Percentiles rank a stretch among this genome's conserved stretches.
phyloP scores from a whole-genome alignment of 108 stramenopile genomes.

The Mayamaea pseudoterrestris region DNA sequence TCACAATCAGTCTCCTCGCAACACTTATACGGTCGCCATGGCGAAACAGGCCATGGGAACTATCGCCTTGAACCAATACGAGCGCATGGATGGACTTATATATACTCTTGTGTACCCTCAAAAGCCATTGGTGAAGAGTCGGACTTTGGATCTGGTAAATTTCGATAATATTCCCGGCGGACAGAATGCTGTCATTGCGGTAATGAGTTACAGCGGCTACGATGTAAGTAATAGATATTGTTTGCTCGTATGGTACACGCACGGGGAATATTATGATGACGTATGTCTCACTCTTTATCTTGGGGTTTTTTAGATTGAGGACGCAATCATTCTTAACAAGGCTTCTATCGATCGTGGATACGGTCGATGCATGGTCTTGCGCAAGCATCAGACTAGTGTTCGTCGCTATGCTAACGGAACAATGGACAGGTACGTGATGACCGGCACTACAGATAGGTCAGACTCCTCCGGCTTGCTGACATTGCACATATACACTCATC shows the following conservation, averaged over 20 bases:
- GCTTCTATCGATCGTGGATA: constrained; percentile 95
- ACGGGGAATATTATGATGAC: too few species aligned
- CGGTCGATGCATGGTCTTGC: constrained; percentile 87
- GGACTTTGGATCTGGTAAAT: constrained; percentile 89
- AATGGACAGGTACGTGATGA: constrained; percentile 74
- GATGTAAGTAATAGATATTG: too few species aligned
- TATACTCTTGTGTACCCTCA: constrained; percentile 97
- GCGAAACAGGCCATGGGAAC: constrained; percentile 99
- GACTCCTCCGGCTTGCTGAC: constrained; percentile 56
- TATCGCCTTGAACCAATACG: constrained; percentile 91
- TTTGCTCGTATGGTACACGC: too few species aligned
- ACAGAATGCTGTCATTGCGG: constrained; percentile 95
- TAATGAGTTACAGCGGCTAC: constrained; percentile 99
- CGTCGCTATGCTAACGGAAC: constrained; percentile 91
- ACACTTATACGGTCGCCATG: constrained; percentile 97
- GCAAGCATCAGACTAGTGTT: constrained; percentile 78
- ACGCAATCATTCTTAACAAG: constrained; percentile 97
- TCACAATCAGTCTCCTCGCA: constrained; percentile 98
- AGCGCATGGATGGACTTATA: constrained; percentile 91
- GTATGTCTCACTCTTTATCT: too few species aligned
- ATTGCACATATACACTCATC: too few species aligned
- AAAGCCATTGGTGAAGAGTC: constrained; percentile 94
- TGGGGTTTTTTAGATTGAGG: too few species aligned
- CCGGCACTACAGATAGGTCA: constrained; percentile 45
- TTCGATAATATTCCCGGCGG: constrained; percentile 97